Conservation (phyloP, 805 yeast species). For the Zygoascus biomembranicola region DNA sequence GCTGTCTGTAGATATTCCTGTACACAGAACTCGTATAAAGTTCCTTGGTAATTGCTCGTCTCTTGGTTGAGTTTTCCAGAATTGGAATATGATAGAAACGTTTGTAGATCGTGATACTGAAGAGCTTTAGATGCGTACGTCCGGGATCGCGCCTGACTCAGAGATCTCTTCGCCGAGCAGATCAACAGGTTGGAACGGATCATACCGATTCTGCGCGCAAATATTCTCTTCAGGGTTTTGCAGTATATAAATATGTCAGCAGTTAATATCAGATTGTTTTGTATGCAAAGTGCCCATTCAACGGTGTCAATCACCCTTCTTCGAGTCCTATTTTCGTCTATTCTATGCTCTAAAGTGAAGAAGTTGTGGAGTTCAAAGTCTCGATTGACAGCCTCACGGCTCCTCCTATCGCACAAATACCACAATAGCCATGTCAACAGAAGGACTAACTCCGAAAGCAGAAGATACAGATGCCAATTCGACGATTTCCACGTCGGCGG, state of each 20-base stretch:
- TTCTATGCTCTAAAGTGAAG: neutral
- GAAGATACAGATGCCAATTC: neutral
- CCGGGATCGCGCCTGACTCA: neutral
- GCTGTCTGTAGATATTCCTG: slow-evolving; percentile 32
- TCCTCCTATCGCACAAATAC: too few species aligned
- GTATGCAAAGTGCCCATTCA: too few species aligned
- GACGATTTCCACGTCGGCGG: neutral
- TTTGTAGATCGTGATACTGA: slow-evolving; percentile 24
- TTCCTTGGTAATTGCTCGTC: slow-evolving; percentile 46
- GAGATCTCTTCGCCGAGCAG: too few species aligned
- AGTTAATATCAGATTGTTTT: too few species aligned
- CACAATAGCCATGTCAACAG: too few species aligned
- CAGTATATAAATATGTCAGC: neutral
- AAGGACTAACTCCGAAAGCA: too few species aligned
- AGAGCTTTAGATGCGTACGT: neutral
- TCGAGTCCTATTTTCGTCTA: neutral
- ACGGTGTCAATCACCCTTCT: too few species aligned
- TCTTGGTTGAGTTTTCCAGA: slow-evolving; percentile 34
- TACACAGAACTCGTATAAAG: slow-evolving; percentile 44
- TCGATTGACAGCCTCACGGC: too few species aligned
- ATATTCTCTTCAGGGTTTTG: neutral
- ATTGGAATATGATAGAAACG: slow-evolving; percentile 30
- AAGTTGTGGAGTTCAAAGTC: neutral
- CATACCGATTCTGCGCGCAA: neutral
- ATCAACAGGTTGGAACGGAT: too few species aligned